Conservation (phyloP, 495 filamentous ascomycete genomes). For the Cudoniella acicularis region DNA sequence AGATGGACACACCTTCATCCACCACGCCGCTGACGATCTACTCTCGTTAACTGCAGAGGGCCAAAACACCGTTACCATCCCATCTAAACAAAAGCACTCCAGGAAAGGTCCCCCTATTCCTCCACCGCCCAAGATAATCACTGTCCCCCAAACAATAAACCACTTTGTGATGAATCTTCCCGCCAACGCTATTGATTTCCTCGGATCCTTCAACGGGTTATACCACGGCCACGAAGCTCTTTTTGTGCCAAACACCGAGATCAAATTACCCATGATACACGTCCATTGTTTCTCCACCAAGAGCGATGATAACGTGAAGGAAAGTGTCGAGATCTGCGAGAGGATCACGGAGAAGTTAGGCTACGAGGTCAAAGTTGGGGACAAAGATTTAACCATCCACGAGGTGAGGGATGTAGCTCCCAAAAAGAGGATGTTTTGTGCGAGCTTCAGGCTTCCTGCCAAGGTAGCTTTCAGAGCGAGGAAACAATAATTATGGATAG, state of each 20-base stretch:
- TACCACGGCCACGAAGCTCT: conserved; percentile 65
- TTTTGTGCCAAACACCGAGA: conserved; percentile 56
- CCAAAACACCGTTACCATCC: conserved; percentile 40
- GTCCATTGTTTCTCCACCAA: conserved; percentile 87
- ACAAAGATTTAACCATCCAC: conserved; percentile 59
- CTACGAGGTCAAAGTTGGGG: conserved; percentile 29
- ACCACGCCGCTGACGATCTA: conserved; percentile 57
- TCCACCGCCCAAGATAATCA: conserved; percentile 39
- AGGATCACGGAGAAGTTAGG: conserved; percentile 54
- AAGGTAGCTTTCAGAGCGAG: conserved; percentile 69
- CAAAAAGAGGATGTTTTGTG: conserved; percentile 94
- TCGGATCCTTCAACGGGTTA: conserved; percentile 78
- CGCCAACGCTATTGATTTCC: conserved; percentile 78
- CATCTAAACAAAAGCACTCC: conserved; percentile 32
- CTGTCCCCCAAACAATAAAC: conserved; percentile 64
- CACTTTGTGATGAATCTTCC: conserved; percentile 99
- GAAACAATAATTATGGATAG: neutral
- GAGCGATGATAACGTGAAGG: conserved; percentile 61
- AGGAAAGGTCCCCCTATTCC: conserved; percentile 25
- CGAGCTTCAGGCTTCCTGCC: conserved; percentile 76
- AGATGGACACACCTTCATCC: conserved; percentile 82
- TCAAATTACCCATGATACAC: conserved; percentile 75
- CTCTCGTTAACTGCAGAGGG: conserved; percentile 44
- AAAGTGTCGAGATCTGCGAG: conserved; percentile 62
- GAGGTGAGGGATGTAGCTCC: conserved; percentile 89